Percentiles rank a stretch among this genome's conserved stretches.
Evolutionary conservation across 305 asterid genomes (phyloP).

Genomic region (Striga hermonthica): DNA sequence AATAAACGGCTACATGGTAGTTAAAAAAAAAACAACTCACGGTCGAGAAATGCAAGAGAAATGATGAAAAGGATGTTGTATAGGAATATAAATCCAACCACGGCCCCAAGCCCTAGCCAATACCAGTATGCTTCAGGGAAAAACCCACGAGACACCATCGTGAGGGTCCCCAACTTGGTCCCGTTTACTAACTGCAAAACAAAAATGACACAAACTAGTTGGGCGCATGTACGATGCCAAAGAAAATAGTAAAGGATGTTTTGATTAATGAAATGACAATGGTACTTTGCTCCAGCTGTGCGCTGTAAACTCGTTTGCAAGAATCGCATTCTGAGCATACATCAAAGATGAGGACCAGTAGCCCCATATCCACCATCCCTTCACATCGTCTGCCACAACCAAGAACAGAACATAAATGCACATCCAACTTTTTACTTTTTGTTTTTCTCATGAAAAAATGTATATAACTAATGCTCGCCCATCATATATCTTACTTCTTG

Average conservation of each 20-base stretch:
- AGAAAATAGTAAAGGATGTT: neutral
- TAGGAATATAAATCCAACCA: conserved; percentile 41
- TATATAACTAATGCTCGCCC: neutral
- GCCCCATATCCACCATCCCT: conserved; percentile 68
- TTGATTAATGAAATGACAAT: neutral
- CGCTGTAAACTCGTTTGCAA: conserved; percentile 54
- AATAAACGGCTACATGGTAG: neutral
- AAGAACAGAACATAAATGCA: conserved; percentile 17
- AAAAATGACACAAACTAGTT: neutral
- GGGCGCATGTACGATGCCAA: neutral
- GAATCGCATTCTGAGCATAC: conserved; percentile 62
- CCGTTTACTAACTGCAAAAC: conserved; percentile 29
- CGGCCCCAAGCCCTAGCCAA: conserved; percentile 55
- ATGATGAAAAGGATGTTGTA: conserved; percentile 40
- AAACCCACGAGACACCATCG: conserved; percentile 43
- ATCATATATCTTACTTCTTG: conserved; percentile 35
- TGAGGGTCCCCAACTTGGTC: conserved; percentile 38
- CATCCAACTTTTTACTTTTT: neutral
- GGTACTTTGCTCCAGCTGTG: conserved; percentile 47
- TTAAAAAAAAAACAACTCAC: conserved; percentile 37
- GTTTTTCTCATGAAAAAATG: neutral
- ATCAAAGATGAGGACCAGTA: conserved; percentile 68
- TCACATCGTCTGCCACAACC: conserved; percentile 44
- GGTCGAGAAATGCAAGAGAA: conserved; percentile 49
- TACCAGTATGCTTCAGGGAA: conserved; percentile 48